A percentile compares a stretch with the other conserved stretches of the same genome.
phyloP scores from a whole-genome alignment of 306 rosid species.

The Trifolium dubium region DNA sequence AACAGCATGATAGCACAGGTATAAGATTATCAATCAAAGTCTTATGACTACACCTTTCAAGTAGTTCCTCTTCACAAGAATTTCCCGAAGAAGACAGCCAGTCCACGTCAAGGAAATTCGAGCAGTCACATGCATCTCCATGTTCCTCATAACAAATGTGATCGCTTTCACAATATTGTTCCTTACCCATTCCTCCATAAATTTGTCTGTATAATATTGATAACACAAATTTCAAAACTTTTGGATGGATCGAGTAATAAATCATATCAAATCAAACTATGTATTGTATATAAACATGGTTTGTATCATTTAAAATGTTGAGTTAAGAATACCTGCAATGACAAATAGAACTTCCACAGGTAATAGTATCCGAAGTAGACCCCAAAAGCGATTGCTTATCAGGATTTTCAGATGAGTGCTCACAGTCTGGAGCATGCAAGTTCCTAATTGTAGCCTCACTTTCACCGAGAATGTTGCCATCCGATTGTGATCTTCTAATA shows the following conservation, averaged over 20 bases:
- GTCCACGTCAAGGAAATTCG: slow-evolving; percentile 71
- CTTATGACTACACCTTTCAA: slow-evolving; percentile 61
- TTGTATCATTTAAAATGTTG: slow-evolving; percentile 9
- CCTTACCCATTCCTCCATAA: slow-evolving; percentile 55
- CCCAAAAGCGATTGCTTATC: slow-evolving; percentile 52
- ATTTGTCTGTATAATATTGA: slow-evolving; percentile 57
- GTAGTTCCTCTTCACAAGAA: slow-evolving; percentile 85
- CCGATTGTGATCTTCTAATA: slow-evolving; percentile 88
- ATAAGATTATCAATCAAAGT: slow-evolving; percentile 1
- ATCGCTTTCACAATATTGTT: slow-evolving; percentile 52
- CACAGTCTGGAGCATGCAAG: slow-evolving; percentile 48
- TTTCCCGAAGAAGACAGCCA: slow-evolving; percentile 92
- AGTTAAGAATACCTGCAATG: slow-evolving; percentile 65
- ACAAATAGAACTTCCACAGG: slow-evolving; percentile 61
- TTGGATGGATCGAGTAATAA: slow-evolving; percentile 27
- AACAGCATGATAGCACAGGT: slow-evolving; percentile 10
- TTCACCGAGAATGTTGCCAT: slow-evolving; percentile 67
- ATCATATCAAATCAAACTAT: slow-evolving; percentile 31
- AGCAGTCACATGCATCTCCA: slow-evolving; percentile 72
- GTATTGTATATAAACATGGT: slow-evolving; percentile 12
- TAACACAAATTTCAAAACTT: slow-evolving; percentile 45
- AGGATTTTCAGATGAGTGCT: slow-evolving; percentile 48
- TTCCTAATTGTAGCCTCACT: slow-evolving; percentile 53
- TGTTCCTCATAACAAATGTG: slow-evolving; percentile 67
- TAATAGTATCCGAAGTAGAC: slow-evolving; percentile 55